Evolutionary conservation across 2,329 filamentous ascomycete genomes (phyloP).

Genomic region (Diaporthe sp.): DNA sequence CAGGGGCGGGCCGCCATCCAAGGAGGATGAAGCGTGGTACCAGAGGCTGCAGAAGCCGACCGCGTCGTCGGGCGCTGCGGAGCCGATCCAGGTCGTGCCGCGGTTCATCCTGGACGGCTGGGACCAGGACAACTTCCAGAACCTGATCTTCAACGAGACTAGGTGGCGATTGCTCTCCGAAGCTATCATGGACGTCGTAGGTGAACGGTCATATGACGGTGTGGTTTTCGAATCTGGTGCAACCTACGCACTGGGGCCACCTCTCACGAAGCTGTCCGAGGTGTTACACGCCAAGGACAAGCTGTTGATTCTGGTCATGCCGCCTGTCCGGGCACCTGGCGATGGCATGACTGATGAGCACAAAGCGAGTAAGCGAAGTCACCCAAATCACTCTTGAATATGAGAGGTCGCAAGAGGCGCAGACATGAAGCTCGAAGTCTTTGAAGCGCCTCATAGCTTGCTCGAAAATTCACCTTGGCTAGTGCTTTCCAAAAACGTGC

Average conservation of each 20-base stretch:
- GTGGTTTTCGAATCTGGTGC: constrained; percentile 42
- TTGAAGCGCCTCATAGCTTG: not conserved
- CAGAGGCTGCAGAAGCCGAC: constrained; percentile 31
- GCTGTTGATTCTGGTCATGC: constrained; percentile 42
- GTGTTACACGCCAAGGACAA: constrained; percentile 37
- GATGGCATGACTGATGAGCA: constrained; percentile 27
- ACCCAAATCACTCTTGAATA: not conserved
- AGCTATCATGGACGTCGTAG: constrained; percentile 38
- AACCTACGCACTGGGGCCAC: constrained; percentile 39
- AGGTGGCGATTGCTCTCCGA: constrained; percentile 38
- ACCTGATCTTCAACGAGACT: constrained; percentile 42
- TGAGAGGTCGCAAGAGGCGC: too few species aligned
- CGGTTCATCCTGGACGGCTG: constrained; percentile 43
- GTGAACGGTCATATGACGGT: constrained; percentile 40
- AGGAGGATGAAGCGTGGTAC: constrained; percentile 40
- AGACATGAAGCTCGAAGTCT: not conserved
- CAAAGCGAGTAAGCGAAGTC: constrained; percentile 12
- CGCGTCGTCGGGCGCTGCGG: not conserved
- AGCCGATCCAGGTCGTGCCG: constrained; percentile 38
- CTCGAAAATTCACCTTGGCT: not conserved
- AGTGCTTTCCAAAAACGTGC: not conserved
- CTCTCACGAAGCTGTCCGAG: constrained; percentile 37
- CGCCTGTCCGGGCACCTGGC: constrained; percentile 35
- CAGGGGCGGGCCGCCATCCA: constrained; percentile 36
- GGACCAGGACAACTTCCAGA: constrained; percentile 40